These are phyloP conservation scores for Albugo candida DNA, from an alignment of 352 stramenopile genomes.

Conservation along the genomic window DNA sequence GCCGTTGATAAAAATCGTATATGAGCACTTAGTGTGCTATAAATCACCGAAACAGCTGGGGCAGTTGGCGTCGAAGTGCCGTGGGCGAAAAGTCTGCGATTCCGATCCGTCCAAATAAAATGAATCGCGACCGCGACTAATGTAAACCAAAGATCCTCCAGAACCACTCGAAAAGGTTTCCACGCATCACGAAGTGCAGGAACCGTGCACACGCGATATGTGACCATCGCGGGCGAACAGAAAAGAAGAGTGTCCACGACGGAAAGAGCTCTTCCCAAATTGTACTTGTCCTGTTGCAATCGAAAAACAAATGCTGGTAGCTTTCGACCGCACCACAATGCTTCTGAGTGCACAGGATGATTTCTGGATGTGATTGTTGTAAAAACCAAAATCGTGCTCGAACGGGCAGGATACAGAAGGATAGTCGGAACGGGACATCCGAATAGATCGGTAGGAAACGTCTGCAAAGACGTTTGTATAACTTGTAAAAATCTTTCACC, in stretches of 20 bases:
- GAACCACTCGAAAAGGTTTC: too few species aligned
- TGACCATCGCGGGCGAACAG: background rate
- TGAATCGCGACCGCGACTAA: slow-evolving; percentile 3
- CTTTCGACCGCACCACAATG: slow-evolving; percentile 3
- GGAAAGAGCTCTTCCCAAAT: slow-evolving; percentile 1
- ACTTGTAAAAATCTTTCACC: too few species aligned
- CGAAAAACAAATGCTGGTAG: slow-evolving; percentile 7
- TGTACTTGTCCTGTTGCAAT: slow-evolving; percentile 1
- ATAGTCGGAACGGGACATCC: slow-evolving; percentile 5
- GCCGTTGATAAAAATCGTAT: slow-evolving; percentile 1
- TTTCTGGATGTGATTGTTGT: background rate
- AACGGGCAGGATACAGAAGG: slow-evolving; percentile 5
- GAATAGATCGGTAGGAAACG: slow-evolving; percentile 5
- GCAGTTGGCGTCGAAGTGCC: background rate
- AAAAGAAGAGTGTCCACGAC: background rate
- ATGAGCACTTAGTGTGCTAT: slow-evolving; percentile 1
- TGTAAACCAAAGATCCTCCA: too few species aligned
- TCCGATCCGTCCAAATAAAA: slow-evolving; percentile 5
- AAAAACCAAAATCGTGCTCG: slow-evolving; percentile 7
- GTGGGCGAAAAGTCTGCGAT: slow-evolving; percentile 2
- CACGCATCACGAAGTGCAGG: too few species aligned
- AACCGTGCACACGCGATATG: background rate
- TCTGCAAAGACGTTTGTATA: background rate
- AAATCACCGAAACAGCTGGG: slow-evolving; percentile 1
- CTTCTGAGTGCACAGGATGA: slow-evolving; percentile 1